A percentile compares a stretch with the other conserved stretches of the same genome.
These are phyloP conservation scores for Acacia pycnantha DNA, from an alignment of 331 rosid species.

Conservation along the genomic window DNA sequence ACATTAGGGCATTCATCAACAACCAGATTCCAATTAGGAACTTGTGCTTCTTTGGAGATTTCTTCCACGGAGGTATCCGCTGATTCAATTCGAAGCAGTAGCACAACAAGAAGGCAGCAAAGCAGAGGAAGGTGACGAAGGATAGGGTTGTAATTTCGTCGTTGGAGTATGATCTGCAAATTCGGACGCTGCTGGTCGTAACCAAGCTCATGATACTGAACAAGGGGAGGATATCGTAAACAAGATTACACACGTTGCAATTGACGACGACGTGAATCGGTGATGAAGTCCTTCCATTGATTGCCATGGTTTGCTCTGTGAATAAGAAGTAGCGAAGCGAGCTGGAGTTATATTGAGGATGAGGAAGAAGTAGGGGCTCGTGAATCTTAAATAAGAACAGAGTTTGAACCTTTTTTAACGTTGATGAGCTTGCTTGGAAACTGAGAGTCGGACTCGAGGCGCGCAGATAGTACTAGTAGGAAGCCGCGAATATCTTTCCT, in stretches of 20 bases:
- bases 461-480: not conserved
- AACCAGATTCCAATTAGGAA: not conserved
- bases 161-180: not conserved
- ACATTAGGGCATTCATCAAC: too few relatives aligned
- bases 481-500: not conserved
- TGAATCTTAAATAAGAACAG: not conserved
- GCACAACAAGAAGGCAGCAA: not conserved
- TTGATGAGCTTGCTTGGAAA: not conserved
- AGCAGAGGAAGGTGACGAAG: not conserved
- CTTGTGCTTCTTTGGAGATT: not conserved
- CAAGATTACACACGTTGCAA: too few relatives aligned
- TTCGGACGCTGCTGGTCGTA: not conserved
- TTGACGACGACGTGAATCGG: too few relatives aligned
- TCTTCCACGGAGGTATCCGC: not conserved
- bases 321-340: not conserved
- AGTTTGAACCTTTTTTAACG: not conserved
- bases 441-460: not conserved
- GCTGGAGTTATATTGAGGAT: not conserved
- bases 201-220: not conserved
- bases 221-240: not conserved
- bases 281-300: too few relatives aligned
- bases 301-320: not conserved
- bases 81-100: not conserved
- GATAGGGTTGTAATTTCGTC: not conserved
- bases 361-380: not conserved